Conservation (phyloP, 2,329 filamentous ascomycete species). For the Alternaria longipes region DNA sequence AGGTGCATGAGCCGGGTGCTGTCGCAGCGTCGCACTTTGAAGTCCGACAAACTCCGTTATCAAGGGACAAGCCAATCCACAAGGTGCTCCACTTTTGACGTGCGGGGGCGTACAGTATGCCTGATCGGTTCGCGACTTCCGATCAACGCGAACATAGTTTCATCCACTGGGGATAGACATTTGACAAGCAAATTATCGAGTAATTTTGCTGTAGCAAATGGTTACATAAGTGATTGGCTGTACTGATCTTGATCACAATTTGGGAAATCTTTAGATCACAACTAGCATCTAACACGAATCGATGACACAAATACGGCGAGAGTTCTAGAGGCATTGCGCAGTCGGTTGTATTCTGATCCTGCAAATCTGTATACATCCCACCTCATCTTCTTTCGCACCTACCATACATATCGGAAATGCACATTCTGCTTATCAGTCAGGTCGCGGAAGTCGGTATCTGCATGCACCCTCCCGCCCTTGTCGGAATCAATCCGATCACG, state of each 20-base stretch:
- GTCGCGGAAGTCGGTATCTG: slow-evolving; percentile 48
- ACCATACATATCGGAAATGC: slow-evolving; percentile 30
- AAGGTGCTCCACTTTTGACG: neutral
- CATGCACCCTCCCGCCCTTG: slow-evolving; percentile 14
- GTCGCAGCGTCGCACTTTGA: neutral
- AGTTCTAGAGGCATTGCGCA: neutral
- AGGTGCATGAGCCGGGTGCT: neutral
- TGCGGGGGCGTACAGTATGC: neutral
- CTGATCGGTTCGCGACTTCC: neutral
- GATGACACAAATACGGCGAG: neutral
- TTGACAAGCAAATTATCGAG: neutral
- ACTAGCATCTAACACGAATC: neutral
- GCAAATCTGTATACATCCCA: neutral
- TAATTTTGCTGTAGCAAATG: neutral
- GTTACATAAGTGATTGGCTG: neutral
- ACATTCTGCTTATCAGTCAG: slow-evolving; percentile 50
- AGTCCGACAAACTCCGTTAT: neutral
- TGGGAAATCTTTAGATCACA: neutral
- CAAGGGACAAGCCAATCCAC: neutral
- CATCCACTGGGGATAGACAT: neutral
- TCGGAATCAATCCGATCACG: slow-evolving; percentile 27
- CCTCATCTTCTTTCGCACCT: neutral
- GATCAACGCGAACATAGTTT: neutral
- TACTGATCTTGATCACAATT: neutral
- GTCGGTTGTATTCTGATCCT: neutral